phyloP scores from a whole-genome alignment of 2,329 filamentous ascomycete species.

The Sclerotinia borealis region DNA sequence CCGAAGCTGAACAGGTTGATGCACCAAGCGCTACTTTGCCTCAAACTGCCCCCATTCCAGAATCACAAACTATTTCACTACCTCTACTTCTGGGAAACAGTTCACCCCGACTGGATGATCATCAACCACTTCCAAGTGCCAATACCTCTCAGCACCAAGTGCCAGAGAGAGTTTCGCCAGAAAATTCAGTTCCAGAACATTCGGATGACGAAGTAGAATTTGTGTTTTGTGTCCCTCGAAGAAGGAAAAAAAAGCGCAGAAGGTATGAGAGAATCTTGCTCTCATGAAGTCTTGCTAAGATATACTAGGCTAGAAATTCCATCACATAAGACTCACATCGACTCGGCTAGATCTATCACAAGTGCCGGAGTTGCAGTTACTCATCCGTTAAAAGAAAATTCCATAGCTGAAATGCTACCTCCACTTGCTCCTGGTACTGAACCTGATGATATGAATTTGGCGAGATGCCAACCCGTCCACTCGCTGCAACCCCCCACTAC shows the following conservation, averaged over 20 bases:
- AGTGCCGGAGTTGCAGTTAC: neutral
- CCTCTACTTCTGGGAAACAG: neutral
- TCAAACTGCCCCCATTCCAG: neutral
- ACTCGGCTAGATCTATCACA: neutral
- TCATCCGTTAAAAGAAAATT: neutral
- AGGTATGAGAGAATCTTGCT: constrained; percentile 18
- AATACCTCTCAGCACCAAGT: neutral
- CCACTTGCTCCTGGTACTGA: neutral
- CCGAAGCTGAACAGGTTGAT: neutral
- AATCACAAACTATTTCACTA: neutral
- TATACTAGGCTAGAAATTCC: neutral
- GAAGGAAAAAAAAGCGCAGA: constrained; percentile 34
- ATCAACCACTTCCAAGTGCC: neutral
- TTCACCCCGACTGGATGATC: neutral
- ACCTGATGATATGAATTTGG: neutral
- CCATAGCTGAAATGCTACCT: too few relatives aligned
- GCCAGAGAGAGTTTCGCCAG: neutral
- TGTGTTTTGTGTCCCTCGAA: constrained; percentile 38
- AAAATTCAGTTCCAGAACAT: constrained; percentile 17
- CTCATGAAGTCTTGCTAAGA: neutral
- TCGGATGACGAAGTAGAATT: constrained; percentile 41
- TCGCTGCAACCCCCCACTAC: neutral
- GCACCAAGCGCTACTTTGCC: neutral
- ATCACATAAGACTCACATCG: neutral
- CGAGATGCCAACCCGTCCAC: neutral